Evolutionary conservation across 768 basidiomycete species (phyloP).

Genomic region (Leccinum longicurvipes): DNA sequence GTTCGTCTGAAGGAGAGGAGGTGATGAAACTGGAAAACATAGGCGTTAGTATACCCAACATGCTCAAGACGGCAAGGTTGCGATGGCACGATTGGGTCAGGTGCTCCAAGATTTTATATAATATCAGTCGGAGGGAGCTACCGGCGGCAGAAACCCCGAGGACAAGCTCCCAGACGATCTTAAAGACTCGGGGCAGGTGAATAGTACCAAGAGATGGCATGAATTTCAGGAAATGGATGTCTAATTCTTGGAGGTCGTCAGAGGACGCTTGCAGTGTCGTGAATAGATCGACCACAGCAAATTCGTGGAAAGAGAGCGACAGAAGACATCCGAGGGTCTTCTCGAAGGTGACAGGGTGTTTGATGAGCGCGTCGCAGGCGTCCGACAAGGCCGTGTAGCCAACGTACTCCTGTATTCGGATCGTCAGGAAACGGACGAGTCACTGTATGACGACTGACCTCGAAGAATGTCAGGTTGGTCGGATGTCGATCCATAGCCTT

Average conservation of each 20-base stretch:
- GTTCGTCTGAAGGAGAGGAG: slow-evolving; percentile 17
- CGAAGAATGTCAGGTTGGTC: slow-evolving; percentile 61
- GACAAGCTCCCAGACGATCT: slow-evolving; percentile 54
- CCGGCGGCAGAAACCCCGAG: slow-evolving; percentile 36
- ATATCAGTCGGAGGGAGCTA: slow-evolving; percentile 44
- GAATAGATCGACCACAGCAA: slow-evolving; percentile 57
- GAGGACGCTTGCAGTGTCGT: slow-evolving; percentile 34
- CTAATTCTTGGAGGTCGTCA: slow-evolving; percentile 39
- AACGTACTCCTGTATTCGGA: slow-evolving; percentile 35
- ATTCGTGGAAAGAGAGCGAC: slow-evolving; percentile 63
- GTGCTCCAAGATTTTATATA: slow-evolving; percentile 62
- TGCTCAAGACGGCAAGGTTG: slow-evolving; percentile 67
- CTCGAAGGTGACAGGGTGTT: slow-evolving; percentile 44
- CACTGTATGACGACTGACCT: slow-evolving; percentile 43
- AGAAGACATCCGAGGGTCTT: slow-evolving; percentile 66
- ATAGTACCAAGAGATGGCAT: slow-evolving; percentile 45
- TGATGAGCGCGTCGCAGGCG: slow-evolving; percentile 53
- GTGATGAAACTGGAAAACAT: slow-evolving; percentile 38
- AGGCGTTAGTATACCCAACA: slow-evolving; percentile 50
- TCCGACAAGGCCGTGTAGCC: slow-evolving; percentile 64
- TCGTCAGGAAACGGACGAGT: slow-evolving; percentile 12
- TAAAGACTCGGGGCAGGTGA: slow-evolving; percentile 56
- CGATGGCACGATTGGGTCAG: slow-evolving; percentile 60
- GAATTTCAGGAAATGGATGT: slow-evolving; percentile 42
- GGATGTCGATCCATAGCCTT: slow-evolving; percentile 58